Evolutionary conservation across 345 rosid genomes (phyloP).

Genomic region (Moricandia arvensis): DNA sequence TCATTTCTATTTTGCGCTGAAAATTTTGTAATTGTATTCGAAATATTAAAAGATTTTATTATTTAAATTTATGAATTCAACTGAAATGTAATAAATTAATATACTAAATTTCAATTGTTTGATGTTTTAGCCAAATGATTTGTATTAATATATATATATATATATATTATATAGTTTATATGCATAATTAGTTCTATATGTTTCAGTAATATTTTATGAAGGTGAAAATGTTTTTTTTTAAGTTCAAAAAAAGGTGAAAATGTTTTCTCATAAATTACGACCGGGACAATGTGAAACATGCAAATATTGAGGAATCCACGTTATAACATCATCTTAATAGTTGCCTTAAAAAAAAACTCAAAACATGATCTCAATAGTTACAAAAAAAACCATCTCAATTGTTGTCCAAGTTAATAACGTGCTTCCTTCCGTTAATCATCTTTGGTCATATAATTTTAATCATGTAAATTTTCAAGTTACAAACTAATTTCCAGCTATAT

Average conservation of each 20-base stretch:
- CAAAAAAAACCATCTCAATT: slow-evolving; percentile 6
- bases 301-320: slow-evolving; percentile 35
- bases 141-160: not conserved
- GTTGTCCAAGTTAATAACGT: slow-evolving; percentile 22
- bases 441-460: not conserved
- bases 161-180: not conserved
- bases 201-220: not conserved
- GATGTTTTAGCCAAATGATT: not conserved
- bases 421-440: not conserved
- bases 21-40: not conserved
- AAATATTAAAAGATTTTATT: not conserved
- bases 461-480: not conserved
- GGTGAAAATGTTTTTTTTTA: slow-evolving; percentile 16
- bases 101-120: too few species aligned
- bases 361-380: not conserved
- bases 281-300: slow-evolving; percentile 29
- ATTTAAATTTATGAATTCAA: not conserved
- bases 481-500: not conserved
- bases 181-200: not conserved
- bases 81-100: not conserved
- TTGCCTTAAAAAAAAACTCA: not conserved
- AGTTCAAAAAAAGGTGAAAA: too few species aligned
- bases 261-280: not conserved
- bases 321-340: slow-evolving; percentile 12
- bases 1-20: not conserved